Percentiles rank a stretch among this genome's conserved stretches.
These are phyloP conservation scores for Tylopilus sp. DNA, from an alignment of 768 basidiomycete genomes.

Conservation along the genomic window DNA sequence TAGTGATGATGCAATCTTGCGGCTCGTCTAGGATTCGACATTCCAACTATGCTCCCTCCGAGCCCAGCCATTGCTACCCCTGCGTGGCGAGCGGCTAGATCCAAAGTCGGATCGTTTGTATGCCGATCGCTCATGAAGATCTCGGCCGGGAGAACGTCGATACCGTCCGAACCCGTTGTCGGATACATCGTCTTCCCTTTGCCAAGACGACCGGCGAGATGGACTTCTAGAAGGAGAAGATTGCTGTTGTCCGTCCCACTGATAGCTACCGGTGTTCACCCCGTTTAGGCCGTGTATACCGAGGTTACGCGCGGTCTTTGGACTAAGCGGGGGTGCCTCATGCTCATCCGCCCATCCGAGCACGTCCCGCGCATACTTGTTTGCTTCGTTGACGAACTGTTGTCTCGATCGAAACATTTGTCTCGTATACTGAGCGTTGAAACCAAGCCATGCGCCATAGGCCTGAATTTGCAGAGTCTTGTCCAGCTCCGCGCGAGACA, in stretches of 20 bases:
- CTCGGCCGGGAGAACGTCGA: slow-evolving; percentile 3
- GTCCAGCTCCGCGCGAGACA: slow-evolving; percentile 27
- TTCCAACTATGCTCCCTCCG: slow-evolving; percentile 7
- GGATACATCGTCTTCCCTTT: not conserved
- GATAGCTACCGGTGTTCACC: slow-evolving; percentile 15
- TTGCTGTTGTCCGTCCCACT: not conserved
- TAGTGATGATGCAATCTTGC: not conserved
- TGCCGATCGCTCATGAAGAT: not conserved
- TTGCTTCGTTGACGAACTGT: slow-evolving; percentile 40
- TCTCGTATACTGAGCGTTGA: slow-evolving; percentile 45
- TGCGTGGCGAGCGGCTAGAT: not conserved
- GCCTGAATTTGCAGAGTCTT: slow-evolving; percentile 44
- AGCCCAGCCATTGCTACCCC: not conserved
- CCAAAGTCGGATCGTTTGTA: slow-evolving; percentile 8
- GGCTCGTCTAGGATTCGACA: not conserved
- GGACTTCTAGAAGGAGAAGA: slow-evolving; percentile 5
- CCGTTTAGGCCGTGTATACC: slow-evolving; percentile 38
- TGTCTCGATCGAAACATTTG: slow-evolving; percentile 37
- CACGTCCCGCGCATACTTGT: slow-evolving; percentile 33
- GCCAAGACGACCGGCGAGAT: slow-evolving; percentile 5
- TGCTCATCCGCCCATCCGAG: slow-evolving; percentile 38
- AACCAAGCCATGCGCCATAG: slow-evolving; percentile 56
- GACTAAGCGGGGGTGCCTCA: slow-evolving; percentile 37
- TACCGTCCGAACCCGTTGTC: not conserved
- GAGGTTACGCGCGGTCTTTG: slow-evolving; percentile 50